Base-by-base conservation (phyloP, 2,329 filamentous ascomycete species). In the Claviceps sp. region DNA sequence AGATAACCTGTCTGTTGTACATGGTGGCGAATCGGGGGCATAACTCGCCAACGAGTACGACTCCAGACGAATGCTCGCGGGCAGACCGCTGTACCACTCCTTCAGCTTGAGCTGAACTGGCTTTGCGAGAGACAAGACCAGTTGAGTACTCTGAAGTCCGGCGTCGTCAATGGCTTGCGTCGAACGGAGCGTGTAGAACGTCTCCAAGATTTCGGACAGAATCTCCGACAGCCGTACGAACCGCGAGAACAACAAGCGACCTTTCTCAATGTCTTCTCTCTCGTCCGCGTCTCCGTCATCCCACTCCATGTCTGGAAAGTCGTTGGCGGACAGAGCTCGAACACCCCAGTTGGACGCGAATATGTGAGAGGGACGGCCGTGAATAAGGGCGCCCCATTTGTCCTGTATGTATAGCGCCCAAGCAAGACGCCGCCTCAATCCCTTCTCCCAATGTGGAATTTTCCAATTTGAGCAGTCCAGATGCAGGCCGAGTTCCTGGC, bases 361-460 rank as follows among this genome's bases (percentile, higher is more conserved):
- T 42, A 82, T 78, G 57, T 94, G 88, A 4, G 88, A 93, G 1
- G 88, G 89, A 11, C 88, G 82, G 46, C 88, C 88, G 61, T 94
- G 86, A 23, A 93, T 83, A 20, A 95, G 73, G 2, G 88, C 83
- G 16, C 86, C 87, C 89, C 89, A 95, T 66, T 78, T 94, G 67
- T 96, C 90, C 68, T 95, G 88, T 84, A 94, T 91, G 64, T 93
- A 95, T 49, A 95, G 68, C 2, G 87, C 89, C 89, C 90, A 95
- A 1, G 88, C 88, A 43, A 95, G 77, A 47, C 90, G 80, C 64
- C 91, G 93, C 54, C 90, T 78, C 53, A 95, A 66, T 0, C 88
- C 86, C 59, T 86, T 85, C 66, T 95, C 89, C 88, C 89, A 95
- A 0, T 77, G 76, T 29, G 89, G 87, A 50, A 95, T 91, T 55